These are phyloP conservation scores for Arctium lappa DNA, from an alignment of 129 eudicot genomes.

Conservation along the genomic window DNA sequence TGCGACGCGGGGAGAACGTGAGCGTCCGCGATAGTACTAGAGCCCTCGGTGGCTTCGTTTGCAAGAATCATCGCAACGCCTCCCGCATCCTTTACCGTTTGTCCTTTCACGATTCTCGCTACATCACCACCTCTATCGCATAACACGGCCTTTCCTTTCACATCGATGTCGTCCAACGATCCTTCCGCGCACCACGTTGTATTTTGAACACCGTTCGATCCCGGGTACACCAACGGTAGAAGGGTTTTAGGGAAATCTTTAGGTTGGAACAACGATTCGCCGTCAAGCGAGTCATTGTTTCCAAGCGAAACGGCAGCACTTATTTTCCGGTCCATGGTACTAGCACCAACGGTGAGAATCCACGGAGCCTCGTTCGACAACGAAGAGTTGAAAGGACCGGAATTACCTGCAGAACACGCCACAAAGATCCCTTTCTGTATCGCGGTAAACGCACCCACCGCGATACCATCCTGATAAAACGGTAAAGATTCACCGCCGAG, in stretches of 20 bases:
- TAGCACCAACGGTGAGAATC: conserved; percentile 59
- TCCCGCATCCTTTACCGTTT: conserved; percentile 40
- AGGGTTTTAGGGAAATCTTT: conserved; percentile 15
- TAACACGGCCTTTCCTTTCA: conserved; percentile 46
- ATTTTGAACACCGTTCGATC: conserved; percentile 6
- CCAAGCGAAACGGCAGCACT: conserved; percentile 27
- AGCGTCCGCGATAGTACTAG: conserved; percentile 28
- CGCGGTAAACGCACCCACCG: conserved; percentile 44
- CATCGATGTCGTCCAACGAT: conserved; percentile 24
- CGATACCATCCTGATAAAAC: conserved; percentile 33
- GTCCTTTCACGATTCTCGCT: conserved; percentile 30
- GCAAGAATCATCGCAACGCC: conserved; percentile 46
- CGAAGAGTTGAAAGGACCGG: conserved; percentile 28
- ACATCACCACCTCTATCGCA: conserved; percentile 34
- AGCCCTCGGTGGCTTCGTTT: conserved; percentile 13
- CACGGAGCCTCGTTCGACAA: conserved; percentile 51
- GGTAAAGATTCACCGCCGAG: conserved; percentile 28
- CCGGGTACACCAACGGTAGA: conserved; percentile 32
- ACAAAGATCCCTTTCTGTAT: conserved; percentile 37
- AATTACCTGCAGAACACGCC: conserved; percentile 38
- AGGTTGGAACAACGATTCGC: conserved; percentile 37
- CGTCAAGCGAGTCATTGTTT: conserved; percentile 16
- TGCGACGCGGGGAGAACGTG: conserved; percentile 53
- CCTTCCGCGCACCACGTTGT: conserved; percentile 25
- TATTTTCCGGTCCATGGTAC: conserved; percentile 37